Evolutionary conservation across 345 rosid genomes (phyloP), one percentile per base, ranked within the genome.

Genomic region (Clausena lansium): DNA sequence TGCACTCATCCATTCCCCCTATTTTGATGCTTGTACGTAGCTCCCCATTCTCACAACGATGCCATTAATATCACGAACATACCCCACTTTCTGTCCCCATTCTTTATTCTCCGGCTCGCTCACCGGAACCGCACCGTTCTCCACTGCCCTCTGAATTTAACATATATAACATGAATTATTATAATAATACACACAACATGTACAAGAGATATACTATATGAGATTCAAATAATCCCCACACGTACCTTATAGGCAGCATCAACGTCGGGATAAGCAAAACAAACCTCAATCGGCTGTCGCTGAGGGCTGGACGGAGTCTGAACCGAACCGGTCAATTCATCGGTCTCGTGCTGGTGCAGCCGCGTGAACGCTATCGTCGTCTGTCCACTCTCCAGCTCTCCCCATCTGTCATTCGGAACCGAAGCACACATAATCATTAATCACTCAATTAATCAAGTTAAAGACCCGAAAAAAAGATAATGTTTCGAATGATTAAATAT

Each of bases 51-150:
- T 85, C 58, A 91, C 89, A 9, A 87, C 90, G 28, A 84, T 87
- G 7, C 98, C 98, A 66, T 95, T 88, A 11, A 88, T 71, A 74
- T 95, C 97, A 24, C 95, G 92, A 61, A 91, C 97, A 76, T 95
- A 91, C 7, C 97, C 98, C 3, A 91, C 97, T 77, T 79, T 93
- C 85, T 95, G 98, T 4, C 94, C 95, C 98, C 98, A 95, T 71
- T 95, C 93, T 77, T 89, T 91, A 67, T 89, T 81, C 86, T 87
- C 95, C 0, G 94, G 98, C 76, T 81, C 15, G 78, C 97, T 90
- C 83, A 90, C 90, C 0, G 89, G 63, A 65, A 75, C 89, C 0
- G 94, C 98, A 1, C 98, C 98, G 11, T 87, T 93, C 81, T 91
- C 97, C 77, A 95, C 92, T 0, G 97, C 98, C 86, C 94, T 90